phyloP scores from a whole-genome alignment of 305 asterid species.

The Ajuga reptans region DNA sequence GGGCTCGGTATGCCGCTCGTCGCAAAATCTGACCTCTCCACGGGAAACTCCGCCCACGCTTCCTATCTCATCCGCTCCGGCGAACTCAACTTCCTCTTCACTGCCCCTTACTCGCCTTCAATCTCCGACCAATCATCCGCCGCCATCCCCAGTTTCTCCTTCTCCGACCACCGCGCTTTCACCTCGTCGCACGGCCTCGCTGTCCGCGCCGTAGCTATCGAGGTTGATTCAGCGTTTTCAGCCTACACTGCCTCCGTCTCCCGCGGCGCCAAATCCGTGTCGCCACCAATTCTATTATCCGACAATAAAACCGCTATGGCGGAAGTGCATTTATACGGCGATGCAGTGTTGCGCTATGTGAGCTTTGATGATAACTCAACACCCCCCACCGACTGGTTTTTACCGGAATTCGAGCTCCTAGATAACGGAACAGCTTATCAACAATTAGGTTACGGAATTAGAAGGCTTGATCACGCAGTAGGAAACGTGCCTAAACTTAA shows the following conservation, averaged over 20 bases:
- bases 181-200: constrained; percentile 61
- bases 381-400: background rate
- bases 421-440: constrained; percentile 26
- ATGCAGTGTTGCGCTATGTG: constrained; percentile 52
- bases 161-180: constrained; percentile 39
- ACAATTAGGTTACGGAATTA: constrained; percentile 65
- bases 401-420: constrained; percentile 47
- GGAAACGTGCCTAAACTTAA: constrained; percentile 69
- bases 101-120: constrained; percentile 72
- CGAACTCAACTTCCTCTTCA: constrained; percentile 55
- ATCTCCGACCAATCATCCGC: constrained; percentile 44
- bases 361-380: constrained; percentile 23
- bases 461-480: constrained; percentile 80
- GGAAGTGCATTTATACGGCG: constrained; percentile 74
- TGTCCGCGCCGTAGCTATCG: constrained; percentile 64
- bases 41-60: constrained; percentile 82
- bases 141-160: constrained; percentile 52
- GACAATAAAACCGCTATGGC: constrained; percentile 41
- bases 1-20: constrained; percentile 75
- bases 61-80: constrained; percentile 80
- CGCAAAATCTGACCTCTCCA: constrained; percentile 82
- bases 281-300: constrained; percentile 38
- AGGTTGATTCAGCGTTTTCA: constrained; percentile 45
- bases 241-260: constrained; percentile 54
- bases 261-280: constrained; percentile 57